A percentile compares a stretch with the other conserved stretches of the same genome.
These are phyloP conservation scores for Quercus mongolica DNA, from an alignment of 306 rosid species.

Conservation along the genomic window DNA sequence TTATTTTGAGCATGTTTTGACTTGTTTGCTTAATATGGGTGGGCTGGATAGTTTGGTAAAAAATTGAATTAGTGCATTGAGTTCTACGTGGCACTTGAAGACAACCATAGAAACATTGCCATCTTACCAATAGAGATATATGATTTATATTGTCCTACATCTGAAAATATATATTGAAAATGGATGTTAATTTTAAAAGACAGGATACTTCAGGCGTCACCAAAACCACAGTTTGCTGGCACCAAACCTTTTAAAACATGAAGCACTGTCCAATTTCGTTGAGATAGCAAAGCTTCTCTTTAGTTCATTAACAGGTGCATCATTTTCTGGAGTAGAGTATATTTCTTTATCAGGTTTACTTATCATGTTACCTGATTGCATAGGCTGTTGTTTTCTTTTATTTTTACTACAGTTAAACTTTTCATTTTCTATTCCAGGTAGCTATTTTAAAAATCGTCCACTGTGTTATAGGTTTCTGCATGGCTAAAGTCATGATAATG, in stretches of 20 bases:
- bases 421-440: neutral
- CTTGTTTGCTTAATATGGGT: constrained; percentile 3
- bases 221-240: neutral
- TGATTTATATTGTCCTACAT: neutral
- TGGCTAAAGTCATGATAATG: neutral
- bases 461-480: neutral
- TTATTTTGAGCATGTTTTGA: neutral
- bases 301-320: neutral
- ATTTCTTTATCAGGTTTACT: neutral
- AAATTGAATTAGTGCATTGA: neutral
- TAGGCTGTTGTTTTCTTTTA: neutral
- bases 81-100: neutral
- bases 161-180: neutral
- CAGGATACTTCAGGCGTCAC: neutral
- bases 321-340: neutral
- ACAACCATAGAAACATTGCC: neutral
- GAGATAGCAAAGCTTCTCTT: neutral
- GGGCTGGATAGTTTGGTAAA: constrained; percentile 3
- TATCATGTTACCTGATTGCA: neutral
- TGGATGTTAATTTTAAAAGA: neutral
- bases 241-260: neutral
- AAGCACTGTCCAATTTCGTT: neutral
- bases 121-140: neutral
- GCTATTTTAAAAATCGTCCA: neutral
- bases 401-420: neutral